Conservation (phyloP, 139 green algal species). For the Haematococcus lacustris region DNA sequence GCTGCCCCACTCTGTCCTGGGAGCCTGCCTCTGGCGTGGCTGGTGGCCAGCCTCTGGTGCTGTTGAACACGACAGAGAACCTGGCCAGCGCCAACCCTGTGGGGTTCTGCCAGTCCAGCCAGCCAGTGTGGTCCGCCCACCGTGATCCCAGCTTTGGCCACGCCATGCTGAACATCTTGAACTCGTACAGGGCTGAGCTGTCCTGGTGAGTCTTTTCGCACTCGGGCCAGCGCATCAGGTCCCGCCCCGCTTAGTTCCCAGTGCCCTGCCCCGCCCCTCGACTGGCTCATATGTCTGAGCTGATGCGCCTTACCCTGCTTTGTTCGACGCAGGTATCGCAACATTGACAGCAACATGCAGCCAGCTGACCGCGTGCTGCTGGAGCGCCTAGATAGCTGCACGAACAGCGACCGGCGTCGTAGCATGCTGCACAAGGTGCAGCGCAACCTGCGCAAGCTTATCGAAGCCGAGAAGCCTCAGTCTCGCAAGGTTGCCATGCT, state of each 20-base stretch:
- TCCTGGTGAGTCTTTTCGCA: conserved; percentile 7
- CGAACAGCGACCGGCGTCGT: neutral
- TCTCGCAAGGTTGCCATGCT: too few relatives aligned
- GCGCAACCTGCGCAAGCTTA: neutral
- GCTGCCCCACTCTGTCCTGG: conserved; percentile 18
- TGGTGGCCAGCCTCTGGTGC: conserved; percentile 7
- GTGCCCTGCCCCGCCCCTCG: neutral
- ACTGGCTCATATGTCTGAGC: neutral
- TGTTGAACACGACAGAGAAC: neutral
- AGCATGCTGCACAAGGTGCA: neutral
- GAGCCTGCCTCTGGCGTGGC: conserved; percentile 10
- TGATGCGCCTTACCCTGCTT: neutral
- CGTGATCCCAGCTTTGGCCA: conserved; percentile 60
- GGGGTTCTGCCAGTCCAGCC: conserved; percentile 37
- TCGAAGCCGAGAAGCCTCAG: too few relatives aligned
- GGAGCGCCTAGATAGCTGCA: neutral
- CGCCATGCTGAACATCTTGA: conserved; percentile 50
- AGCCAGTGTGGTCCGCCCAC: conserved; percentile 43
- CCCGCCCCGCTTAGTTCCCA: too few relatives aligned
- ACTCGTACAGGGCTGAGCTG: conserved; percentile 26
- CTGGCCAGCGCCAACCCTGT: neutral
- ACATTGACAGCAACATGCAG: neutral
- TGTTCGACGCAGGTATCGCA: conserved; percentile 2
- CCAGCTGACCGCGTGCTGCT: neutral
- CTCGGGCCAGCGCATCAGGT: too few relatives aligned